Evolutionary conservation across 2,329 filamentous ascomycete genomes (phyloP), one percentile per base, ranked within the genome.

Genomic region (Trichophyton schoenleinii): DNA sequence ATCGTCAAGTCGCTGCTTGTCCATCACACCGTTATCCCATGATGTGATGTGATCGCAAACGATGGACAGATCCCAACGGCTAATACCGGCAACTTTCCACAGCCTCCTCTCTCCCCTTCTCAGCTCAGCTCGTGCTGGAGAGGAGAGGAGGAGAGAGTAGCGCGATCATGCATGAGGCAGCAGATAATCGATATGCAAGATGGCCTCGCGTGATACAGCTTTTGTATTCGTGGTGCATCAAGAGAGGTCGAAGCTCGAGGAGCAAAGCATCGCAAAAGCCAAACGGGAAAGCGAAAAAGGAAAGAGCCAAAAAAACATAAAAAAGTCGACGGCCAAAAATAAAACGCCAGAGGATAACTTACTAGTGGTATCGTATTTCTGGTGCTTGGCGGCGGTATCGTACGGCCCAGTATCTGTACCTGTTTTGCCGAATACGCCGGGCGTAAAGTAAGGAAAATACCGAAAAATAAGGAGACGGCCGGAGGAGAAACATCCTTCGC

Each of bases 161-260:
- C 22, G 49, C 49, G 49, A 53, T 28, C 49, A 53, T 53, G 49
- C 49, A 53, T 53, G 49, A 44, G n/a, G 41, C 34, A 44, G 22
- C 28, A 53, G 49, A 28, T n/a, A 53, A 53, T 53, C 49, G 49
- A 53, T 34, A 53, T 53, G 49, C 49, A 53, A 53, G 49, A 28
- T 34, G 28, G 22, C 11, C 49, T 53, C 49, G 49, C 49, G 49
- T 53, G 49, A 53, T 53, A 53, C 49, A 53, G 28, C 9, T 53
- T 28, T 28, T 53, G 49, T 53, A 53, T 53, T 53, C 49, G 49
- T 53, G 49, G 49, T 53, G 49, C 49, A 31, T 53, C 18, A 25
- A n/a, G 49, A 53, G 49, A 53, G 49, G 49, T n/a, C 49, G 28
- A 53, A 53, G 49, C 13, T 31, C 22, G 18, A 25, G 8, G n/a